Evolutionary conservation across 495 filamentous ascomycete species (phyloP).

Genomic region (Tuber microsphaerosporum): DNA sequence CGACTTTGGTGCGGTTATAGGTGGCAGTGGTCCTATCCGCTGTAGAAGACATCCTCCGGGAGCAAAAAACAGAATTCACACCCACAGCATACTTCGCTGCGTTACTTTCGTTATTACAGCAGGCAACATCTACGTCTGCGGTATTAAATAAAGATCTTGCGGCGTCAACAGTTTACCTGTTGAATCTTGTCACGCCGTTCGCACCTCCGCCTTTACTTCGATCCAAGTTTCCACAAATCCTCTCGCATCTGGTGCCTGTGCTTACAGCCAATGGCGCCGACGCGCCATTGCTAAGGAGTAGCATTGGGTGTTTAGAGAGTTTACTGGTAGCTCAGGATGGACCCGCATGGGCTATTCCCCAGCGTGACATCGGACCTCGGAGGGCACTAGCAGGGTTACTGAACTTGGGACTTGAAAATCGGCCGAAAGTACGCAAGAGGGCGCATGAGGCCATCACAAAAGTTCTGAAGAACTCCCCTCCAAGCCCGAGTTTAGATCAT

Average conservation of each 20-base stretch:
- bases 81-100: slow-evolving; percentile 94
- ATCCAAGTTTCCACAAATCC: slow-evolving; percentile 88
- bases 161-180: slow-evolving; percentile 85
- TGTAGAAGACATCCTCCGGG: slow-evolving; percentile 82
- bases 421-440: slow-evolving; percentile 91
- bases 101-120: slow-evolving; percentile 77
- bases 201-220: slow-evolving; percentile 77
- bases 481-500: slow-evolving; percentile 84
- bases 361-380: slow-evolving; percentile 77
- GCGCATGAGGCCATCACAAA: slow-evolving; percentile 83
- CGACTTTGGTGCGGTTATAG: slow-evolving; percentile 46
- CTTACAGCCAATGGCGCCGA: slow-evolving; percentile 73
- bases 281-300: slow-evolving; percentile 74
- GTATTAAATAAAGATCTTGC: slow-evolving; percentile 76
- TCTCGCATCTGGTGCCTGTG: slow-evolving; percentile 74
- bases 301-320: slow-evolving; percentile 87
- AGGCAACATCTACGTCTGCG: slow-evolving; percentile 58
- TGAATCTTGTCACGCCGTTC: slow-evolving; percentile 78
- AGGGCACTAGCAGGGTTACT: slow-evolving; percentile 81
- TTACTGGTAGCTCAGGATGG: slow-evolving; percentile 82
- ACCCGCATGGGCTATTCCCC: slow-evolving; percentile 74
- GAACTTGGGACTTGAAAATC: slow-evolving; percentile 71
- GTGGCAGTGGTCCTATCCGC: slow-evolving; percentile 81
- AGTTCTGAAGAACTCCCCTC: slow-evolving; percentile 72
- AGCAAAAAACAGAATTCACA: slow-evolving; percentile 71